phyloP scores from a whole-genome alignment of 805 yeast genomes.

The Yamadazyma nakazawae region DNA sequence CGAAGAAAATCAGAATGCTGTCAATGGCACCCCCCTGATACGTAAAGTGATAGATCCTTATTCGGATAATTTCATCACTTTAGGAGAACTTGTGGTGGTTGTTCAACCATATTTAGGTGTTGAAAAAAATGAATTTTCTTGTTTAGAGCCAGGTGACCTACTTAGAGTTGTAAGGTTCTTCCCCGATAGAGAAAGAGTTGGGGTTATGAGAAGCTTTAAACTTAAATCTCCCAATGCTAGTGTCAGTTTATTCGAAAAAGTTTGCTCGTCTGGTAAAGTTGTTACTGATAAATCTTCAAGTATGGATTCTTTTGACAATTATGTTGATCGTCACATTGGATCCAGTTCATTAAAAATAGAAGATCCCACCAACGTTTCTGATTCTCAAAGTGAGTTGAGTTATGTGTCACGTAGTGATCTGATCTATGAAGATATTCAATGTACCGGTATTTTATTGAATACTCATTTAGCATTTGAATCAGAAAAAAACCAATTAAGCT shows the following conservation, averaged over 20 bases:
- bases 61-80: conserved; percentile 20
- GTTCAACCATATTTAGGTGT: conserved; percentile 25
- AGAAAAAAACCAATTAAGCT: conserved; percentile 8
- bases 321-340: not conserved
- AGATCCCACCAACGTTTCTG: not conserved
- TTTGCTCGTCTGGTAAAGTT: not conserved
- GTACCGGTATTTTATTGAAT: conserved; percentile 30
- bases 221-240: not conserved
- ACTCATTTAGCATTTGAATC: conserved; percentile 22
- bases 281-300: not conserved
- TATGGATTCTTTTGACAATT: not conserved
- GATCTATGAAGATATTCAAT: conserved; percentile 19
- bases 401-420: conserved; percentile 2
- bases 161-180: conserved; percentile 26
- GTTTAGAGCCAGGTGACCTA: conserved; percentile 30
- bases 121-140: conserved; percentile 12
- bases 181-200: conserved; percentile 10
- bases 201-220: not conserved
- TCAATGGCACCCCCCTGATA: conserved; percentile 10
- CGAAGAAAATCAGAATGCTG: conserved; percentile 5
- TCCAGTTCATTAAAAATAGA: not conserved
- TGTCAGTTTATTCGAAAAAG: not conserved
- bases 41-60: conserved; percentile 28
- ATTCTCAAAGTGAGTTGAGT: conserved; percentile 12
- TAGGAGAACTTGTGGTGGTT: conserved; percentile 34